Evolutionary conservation across 2,329 filamentous ascomycete species (phyloP).

Genomic region (Dothideomycetes sp.): DNA sequence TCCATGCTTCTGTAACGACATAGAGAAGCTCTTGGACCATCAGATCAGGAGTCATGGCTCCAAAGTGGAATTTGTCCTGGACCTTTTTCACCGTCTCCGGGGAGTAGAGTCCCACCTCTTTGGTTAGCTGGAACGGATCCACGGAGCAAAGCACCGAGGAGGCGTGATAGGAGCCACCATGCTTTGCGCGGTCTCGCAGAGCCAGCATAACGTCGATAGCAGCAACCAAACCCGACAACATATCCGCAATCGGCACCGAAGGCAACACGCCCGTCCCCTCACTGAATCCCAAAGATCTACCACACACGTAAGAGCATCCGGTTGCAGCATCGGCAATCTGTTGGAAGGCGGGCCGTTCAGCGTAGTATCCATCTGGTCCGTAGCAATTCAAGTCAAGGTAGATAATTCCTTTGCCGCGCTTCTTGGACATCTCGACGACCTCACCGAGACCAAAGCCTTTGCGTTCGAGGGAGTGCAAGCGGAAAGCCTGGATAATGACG

Average conservation of each 20-base stretch:
- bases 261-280: conserved; percentile 22
- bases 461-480: conserved; percentile 40
- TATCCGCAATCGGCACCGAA: conserved; percentile 23
- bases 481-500: conserved; percentile 43
- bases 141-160: conserved; percentile 24
- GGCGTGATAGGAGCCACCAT: conserved; percentile 26
- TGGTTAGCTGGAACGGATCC: conserved; percentile 25
- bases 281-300: conserved; percentile 26
- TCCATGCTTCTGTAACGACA: conserved; percentile 24
- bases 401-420: conserved; percentile 36
- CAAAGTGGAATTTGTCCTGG: conserved; percentile 22
- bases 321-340: conserved; percentile 42
- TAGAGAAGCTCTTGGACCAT: conserved; percentile 25
- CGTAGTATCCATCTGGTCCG: conserved; percentile 43
- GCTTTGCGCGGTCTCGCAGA: conserved; percentile 29
- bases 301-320: conserved; percentile 31
- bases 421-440: conserved; percentile 33
- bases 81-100: conserved; percentile 21
- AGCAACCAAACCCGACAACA: conserved; percentile 23
- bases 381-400: conserved; percentile 46
- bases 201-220: conserved; percentile 22
- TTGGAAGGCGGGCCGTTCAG: conserved; percentile 43
- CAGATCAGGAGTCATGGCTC: conserved; percentile 22
- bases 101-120: conserved; percentile 28
- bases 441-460: conserved; percentile 36